A percentile compares a stretch with the other conserved stretches of the same genome.
Conservation (phyloP, 192 early-diverging fungal species). For the Podila minutissima region DNA sequence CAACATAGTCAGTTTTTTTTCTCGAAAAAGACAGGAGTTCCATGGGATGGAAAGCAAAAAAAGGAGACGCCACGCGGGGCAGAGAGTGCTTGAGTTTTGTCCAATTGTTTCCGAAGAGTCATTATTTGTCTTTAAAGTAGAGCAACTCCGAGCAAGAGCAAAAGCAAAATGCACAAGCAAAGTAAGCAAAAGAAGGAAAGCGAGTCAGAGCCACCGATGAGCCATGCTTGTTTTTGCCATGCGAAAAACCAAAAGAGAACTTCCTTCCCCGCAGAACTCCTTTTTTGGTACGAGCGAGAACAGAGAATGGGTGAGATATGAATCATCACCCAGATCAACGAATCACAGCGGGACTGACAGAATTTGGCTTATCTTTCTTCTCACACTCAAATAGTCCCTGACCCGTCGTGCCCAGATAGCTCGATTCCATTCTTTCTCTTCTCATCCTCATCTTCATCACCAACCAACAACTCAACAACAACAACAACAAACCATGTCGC, state of each 20-base stretch:
- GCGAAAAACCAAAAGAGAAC: not conserved
- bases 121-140: not conserved
- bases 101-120: no score
- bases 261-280: conserved; percentile 3
- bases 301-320: not conserved
- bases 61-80: no score
- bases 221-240: no score
- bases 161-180: no score
- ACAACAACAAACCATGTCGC: conserved; percentile 2
- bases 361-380: conserved; percentile 4
- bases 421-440: not conserved
- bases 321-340: not conserved
- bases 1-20: no score
- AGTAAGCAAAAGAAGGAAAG: no score
- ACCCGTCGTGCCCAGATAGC: not conserved
- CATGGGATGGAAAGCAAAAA: no score
- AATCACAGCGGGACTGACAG: not conserved
- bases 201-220: no score
- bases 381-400: not conserved
- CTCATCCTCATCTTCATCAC: not conserved
- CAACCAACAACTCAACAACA: not conserved
- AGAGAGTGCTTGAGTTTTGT: no score
- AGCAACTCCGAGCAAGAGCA: not conserved
- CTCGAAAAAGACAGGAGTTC: no score
- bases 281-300: not conserved